A percentile compares a stretch with the other conserved stretches of the same genome.
Conservation (phyloP, 2,329 filamentous ascomycete genomes). For the Colletotrichum cordylinicola region DNA sequence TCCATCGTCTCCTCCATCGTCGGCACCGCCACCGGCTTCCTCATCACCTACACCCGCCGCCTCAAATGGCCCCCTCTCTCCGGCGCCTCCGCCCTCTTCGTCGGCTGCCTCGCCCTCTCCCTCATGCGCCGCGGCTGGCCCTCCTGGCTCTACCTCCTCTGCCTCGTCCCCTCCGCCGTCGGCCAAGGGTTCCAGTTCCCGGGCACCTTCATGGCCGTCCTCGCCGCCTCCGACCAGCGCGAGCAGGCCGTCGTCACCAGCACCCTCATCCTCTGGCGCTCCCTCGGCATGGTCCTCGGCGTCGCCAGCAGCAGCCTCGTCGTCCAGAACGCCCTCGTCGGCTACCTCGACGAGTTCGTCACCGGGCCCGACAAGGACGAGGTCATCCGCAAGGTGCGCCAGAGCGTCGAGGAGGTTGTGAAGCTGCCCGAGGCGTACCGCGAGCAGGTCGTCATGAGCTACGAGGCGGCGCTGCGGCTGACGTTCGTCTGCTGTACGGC, state of each 20-base stretch:
- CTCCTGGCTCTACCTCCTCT: slow-evolving; percentile 57
- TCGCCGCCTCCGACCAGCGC: slow-evolving; percentile 62
- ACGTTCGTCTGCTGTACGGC: slow-evolving; percentile 50
- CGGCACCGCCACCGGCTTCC: slow-evolving; percentile 65
- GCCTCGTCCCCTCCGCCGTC: slow-evolving; percentile 60
- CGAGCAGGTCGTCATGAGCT: slow-evolving; percentile 61
- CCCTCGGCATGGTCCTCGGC: slow-evolving; percentile 75
- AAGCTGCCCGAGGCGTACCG: slow-evolving; percentile 49
- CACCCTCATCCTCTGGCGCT: slow-evolving; percentile 75
- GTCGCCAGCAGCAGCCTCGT: slow-evolving; percentile 74
- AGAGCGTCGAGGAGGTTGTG: slow-evolving; percentile 60
- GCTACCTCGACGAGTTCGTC: slow-evolving; percentile 65
- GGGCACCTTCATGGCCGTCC: slow-evolving; percentile 66
- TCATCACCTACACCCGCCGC: slow-evolving; percentile 64
- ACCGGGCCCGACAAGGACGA: slow-evolving; percentile 61
- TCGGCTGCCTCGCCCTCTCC: slow-evolving; percentile 57
- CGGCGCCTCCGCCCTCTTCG: slow-evolving; percentile 53
- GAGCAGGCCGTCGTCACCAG: slow-evolving; percentile 74
- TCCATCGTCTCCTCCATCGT: slow-evolving; percentile 59
- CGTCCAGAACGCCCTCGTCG: slow-evolving; percentile 72
- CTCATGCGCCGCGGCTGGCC: slow-evolving; percentile 58
- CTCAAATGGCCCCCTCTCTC: slow-evolving; percentile 64
- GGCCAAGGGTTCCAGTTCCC: slow-evolving; percentile 72
- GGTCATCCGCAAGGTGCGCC: slow-evolving; percentile 57
- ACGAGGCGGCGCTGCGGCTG: slow-evolving; percentile 55